Percentiles rank a stretch among this genome's conserved stretches.
Conservation (phyloP, 352 stramenopile species). For the Globisporangium cylindrosporum region DNA sequence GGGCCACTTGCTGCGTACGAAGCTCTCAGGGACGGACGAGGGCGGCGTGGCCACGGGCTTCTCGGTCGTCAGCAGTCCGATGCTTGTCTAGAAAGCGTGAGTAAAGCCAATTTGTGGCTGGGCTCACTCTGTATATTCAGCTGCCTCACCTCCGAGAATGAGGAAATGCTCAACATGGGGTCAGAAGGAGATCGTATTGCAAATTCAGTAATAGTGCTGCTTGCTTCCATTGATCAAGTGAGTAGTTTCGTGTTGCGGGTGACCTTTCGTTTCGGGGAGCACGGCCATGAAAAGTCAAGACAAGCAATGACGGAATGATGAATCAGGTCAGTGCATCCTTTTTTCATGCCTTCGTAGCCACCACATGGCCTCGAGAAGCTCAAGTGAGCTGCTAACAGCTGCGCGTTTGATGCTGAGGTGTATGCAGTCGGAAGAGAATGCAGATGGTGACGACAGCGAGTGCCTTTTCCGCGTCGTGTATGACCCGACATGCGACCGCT, state of each 20-base stretch:
- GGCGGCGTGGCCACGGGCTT: slow-evolving; percentile 95
- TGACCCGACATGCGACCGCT: slow-evolving; percentile 39
- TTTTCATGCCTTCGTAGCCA: no score
- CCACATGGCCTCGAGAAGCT: no score
- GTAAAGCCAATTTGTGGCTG: neutral
- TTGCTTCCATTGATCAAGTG: no score
- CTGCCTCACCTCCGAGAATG: neutral
- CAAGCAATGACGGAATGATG: no score
- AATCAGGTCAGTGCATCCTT: no score
- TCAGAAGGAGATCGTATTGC: neutral
- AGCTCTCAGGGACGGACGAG: slow-evolving; percentile 94
- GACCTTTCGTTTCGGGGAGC: no score
- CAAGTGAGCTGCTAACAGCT: no score
- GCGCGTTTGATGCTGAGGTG: no score
- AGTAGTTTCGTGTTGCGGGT: no score
- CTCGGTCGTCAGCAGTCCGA: slow-evolving; percentile 90
- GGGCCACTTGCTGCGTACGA: slow-evolving; percentile 96
- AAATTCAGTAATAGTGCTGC: no score
- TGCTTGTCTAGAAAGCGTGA: slow-evolving; percentile 60
- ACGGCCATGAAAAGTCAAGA: no score
- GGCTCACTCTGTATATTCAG: neutral
- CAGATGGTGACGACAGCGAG: neutral
- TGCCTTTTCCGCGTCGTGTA: slow-evolving; percentile 42
- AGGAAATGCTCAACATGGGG: neutral
- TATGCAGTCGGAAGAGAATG: neutral